Conservation (phyloP, 2,329 filamentous ascomycete species). For the Nectriaceae sp. region DNA sequence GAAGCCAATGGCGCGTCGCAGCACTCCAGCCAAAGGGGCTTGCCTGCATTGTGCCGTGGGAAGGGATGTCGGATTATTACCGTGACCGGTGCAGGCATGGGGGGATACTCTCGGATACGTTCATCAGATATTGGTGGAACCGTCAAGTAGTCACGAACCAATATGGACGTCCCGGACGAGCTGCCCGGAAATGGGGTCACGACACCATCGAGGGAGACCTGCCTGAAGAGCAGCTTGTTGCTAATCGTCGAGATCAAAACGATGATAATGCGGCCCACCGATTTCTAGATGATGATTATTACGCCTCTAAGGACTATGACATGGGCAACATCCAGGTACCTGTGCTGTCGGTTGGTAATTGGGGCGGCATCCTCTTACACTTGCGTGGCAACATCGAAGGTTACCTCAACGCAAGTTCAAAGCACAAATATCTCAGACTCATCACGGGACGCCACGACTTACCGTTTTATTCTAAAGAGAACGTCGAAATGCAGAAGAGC, state of each 20-base stretch:
- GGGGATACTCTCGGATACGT: not conserved
- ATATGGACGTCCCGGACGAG: conserved; percentile 57
- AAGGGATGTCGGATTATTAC: not conserved
- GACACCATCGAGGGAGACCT: conserved; percentile 60
- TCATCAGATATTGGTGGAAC: conserved; percentile 1
- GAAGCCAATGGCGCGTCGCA: not conserved
- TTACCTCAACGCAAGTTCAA: conserved; percentile 61
- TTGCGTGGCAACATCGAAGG: conserved; percentile 70
- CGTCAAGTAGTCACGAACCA: conserved; percentile 49
- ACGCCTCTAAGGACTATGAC: conserved; percentile 63
- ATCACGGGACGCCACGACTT: conserved; percentile 70
- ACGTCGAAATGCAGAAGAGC: conserved; percentile 65
- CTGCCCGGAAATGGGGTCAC: conserved; percentile 52
- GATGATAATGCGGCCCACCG: conserved; percentile 46
- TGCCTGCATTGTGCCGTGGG: not conserved
- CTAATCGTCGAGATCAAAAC: conserved; percentile 48
- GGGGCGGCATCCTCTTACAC: conserved; percentile 69
- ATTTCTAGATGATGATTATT: conserved; percentile 64
- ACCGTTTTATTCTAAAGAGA: conserved; percentile 69
- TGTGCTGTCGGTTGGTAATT: conserved; percentile 66
- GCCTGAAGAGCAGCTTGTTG: conserved; percentile 48
- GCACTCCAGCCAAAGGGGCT: not conserved
- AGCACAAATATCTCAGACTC: conserved; percentile 67
- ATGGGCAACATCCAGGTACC: conserved; percentile 67
- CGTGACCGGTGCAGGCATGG: not conserved